phyloP scores from a whole-genome alignment of 2,329 filamentous ascomycete genomes.

The Emydomyces testavorans region DNA sequence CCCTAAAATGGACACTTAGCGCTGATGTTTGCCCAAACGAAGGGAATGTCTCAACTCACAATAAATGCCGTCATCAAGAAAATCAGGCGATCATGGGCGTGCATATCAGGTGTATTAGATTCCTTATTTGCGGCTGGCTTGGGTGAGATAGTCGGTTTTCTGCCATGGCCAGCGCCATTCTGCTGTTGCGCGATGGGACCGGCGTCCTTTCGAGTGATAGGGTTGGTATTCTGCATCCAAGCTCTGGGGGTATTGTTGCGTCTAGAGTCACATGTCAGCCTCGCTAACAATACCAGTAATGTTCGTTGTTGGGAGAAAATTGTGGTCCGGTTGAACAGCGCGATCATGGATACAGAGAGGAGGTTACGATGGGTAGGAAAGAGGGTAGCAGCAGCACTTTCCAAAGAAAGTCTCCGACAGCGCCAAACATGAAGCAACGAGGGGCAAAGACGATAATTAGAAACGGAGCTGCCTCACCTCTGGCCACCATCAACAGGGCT shows the following conservation, averaged over 20 bases:
- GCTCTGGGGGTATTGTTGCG: constrained; percentile 48
- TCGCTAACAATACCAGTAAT: background rate
- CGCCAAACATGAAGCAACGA: constrained; percentile 9
- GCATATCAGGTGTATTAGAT: constrained; percentile 43
- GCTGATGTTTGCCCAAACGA: background rate
- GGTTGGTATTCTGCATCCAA: constrained; percentile 51
- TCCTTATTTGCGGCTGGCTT: constrained; percentile 37
- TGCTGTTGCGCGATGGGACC: constrained; percentile 32
- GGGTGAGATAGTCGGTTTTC: constrained; percentile 32
- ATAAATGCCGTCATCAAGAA: constrained; percentile 49
- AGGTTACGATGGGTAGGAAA: too few species aligned
- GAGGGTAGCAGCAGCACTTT: too few species aligned
- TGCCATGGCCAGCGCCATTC: constrained; percentile 43
- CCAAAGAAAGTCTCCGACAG: too few species aligned
- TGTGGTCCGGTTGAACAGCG: background rate
- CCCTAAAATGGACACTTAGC: constrained; percentile 36
- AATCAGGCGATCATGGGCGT: constrained; percentile 49
- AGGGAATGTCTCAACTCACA: constrained; percentile 34
- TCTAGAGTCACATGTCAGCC: constrained; percentile 21
- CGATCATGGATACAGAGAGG: too few species aligned
- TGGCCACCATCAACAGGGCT: constrained; percentile 45
- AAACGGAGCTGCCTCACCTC: constrained; percentile 37
- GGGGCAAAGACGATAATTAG: constrained; percentile 8
- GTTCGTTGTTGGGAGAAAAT: background rate
- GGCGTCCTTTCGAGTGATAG: constrained; percentile 47